phyloP scores from a whole-genome alignment of 2,329 filamentous ascomycete species.

The Trichoderma aggressivum region DNA sequence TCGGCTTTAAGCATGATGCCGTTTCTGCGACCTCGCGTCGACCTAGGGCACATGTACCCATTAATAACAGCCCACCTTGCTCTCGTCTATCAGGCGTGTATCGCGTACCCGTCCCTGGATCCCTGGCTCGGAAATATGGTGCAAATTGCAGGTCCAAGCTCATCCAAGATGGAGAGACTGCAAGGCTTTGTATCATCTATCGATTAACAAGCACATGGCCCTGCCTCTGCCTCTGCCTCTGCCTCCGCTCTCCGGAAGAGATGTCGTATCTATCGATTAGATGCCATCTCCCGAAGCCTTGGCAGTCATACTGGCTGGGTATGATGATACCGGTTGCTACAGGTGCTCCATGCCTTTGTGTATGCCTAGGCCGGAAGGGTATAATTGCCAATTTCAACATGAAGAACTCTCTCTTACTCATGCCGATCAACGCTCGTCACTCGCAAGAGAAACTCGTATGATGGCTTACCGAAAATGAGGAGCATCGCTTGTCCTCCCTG shows the following conservation, averaged over 20 bases:
- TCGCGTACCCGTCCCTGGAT: constrained; percentile 4
- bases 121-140: constrained; percentile 9
- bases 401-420: neutral
- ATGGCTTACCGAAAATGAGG: neutral
- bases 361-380: neutral
- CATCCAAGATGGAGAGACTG: neutral
- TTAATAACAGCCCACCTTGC: constrained; percentile 23
- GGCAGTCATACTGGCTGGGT: neutral
- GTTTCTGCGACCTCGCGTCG: constrained; percentile 12
- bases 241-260: neutral
- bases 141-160: constrained; percentile 12
- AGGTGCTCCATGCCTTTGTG: neutral
- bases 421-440: neutral
- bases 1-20: constrained; percentile 20
- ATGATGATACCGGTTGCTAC: neutral
- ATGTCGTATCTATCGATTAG: neutral
- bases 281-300: neutral
- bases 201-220: neutral
- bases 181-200: neutral
- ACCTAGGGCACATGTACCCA: constrained; percentile 8
- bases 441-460: neutral
- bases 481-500: neutral
- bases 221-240: neutral
- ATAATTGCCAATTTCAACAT: neutral
- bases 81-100: constrained; percentile 13